Base-by-base conservation (phyloP, 768 basidiomycete genomes). In the Candolleomyces eurysporus region DNA sequence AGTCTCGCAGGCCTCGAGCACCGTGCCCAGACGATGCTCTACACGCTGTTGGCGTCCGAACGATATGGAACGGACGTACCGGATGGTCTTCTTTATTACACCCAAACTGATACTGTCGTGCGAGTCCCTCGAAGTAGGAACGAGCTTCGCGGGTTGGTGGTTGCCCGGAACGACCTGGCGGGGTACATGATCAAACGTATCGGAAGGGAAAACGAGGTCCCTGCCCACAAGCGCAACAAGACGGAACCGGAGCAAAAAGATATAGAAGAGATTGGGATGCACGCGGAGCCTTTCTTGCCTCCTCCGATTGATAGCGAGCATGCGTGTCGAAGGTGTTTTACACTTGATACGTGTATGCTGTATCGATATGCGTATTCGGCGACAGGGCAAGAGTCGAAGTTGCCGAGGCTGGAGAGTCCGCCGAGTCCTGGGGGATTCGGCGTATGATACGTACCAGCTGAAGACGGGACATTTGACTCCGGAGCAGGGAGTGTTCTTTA, bases 1-100 rank as follows among this genome's bases (percentile, higher is more conserved):
- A 76, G 89, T 0, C 77, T 84, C 8, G 77, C 80, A 6, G 89
- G 86, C 0, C 87, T 95, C 85, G 94, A 96, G 65, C 96, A 98
- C 73, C 90, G 97, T 42, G 97, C 97, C 0, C 97, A 99, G 74
- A 99, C 97, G 1, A 95, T 98, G 89, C 76, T 99, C 4, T 99
- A 99, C 72, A 96, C 94, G 1, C 78, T 98, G 5, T 81, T 99
- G 1, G 86, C 94, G 66, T 84, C 86, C 43, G 96, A 98, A 71
- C 84, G 96, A n/a, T 98, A 98, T 68, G 92, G 88, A 5, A 82
- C 84, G 5, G 83, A 89, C 21, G 86, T 97, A 9, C 82, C 86
- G 1, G 85, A 88, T 7, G 97, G 97, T 14, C 76, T 99, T 49
- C 80, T 99, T 36, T 98, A 93, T 69, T 99, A 99, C 71, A 96